Base-by-base conservation (phyloP, 768 basidiomycete genomes). In the Xanthoconium stramineum region DNA sequence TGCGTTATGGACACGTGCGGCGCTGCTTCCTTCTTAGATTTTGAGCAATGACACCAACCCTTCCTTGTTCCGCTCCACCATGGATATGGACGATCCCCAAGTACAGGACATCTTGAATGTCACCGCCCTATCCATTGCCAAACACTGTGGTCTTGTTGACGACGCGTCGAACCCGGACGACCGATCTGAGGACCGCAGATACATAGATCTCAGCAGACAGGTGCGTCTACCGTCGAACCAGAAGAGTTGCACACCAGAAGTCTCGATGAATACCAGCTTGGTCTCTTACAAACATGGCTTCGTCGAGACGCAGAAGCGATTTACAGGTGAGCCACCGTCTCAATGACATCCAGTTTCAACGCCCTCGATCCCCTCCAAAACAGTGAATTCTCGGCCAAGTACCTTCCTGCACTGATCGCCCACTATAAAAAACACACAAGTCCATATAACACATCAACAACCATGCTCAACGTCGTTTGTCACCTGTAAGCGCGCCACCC, bases 311-410 rank as follows among this genome's bases (percentile, higher is more conserved):
- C 55, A 28, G 39, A 51, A 10, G 52, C 33, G 1, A 6, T 54
- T 32, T 52, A 60, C 47, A 40, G 42, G 61, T 49, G 38, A 50
- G 38, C 30, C 49, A 20, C 13, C 17, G 33, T 37, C 74, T 69
- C 44, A 67, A 72, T 46, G 5, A 6, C 13, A 28, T 28, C 33
- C 51, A 28, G 42, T 33, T 36, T 14, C 9, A 37, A 11, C 40
- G 9, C 24, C n/a, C n/a, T 19, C 9, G 24, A 33, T n/a, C 17
- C n/a, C 30, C 19, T 17, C 5, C 24, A 24, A 24, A 65, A 39
- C 10, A 62, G 58, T 33, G 55, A 60, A 57, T 61, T 76, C 49
- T 72, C 75, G 28, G 77, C 78, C 35, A 76, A 69, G 56, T 69
- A 75, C 61, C 63, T 75, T 14, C 74, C 74, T 11, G 63, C 57